These are phyloP conservation scores for Naganishia friedmannii DNA, from an alignment of 768 basidiomycete genomes.

Conservation along the genomic window DNA sequence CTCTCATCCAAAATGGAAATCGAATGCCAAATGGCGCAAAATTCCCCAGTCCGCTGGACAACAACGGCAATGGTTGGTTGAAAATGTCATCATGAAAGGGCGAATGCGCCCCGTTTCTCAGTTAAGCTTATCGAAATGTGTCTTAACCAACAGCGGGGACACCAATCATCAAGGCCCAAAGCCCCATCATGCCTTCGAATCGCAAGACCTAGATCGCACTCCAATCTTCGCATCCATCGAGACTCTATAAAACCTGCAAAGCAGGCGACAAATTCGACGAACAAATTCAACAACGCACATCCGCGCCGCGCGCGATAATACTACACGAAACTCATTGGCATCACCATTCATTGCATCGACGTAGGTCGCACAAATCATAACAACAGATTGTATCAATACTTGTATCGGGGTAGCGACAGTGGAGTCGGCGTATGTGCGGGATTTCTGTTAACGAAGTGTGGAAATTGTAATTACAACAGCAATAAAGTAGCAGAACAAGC, in stretches of 20 bases:
- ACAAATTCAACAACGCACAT: neutral
- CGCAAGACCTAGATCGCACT: neutral
- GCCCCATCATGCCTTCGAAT: conserved; percentile 4
- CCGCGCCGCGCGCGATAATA: conserved; percentile 9
- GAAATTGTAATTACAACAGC: conserved; percentile 2
- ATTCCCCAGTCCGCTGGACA: conserved; percentile 21
- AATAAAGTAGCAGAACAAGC: conserved; percentile 11
- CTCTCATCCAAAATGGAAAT: conserved; percentile 15
- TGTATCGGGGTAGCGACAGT: conserved; percentile 7
- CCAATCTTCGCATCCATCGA: neutral
- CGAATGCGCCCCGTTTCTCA: conserved; percentile 17
- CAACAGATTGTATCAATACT: conserved; percentile 24
- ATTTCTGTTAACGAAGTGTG: neutral
- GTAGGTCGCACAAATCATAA: conserved; percentile 4
- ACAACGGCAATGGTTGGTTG: conserved; percentile 27
- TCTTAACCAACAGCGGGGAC: conserved; percentile 22
- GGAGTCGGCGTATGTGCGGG: neutral
- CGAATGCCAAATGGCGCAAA: conserved; percentile 5
- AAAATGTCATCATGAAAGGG: conserved; percentile 24
- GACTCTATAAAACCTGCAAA: neutral
- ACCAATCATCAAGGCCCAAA: conserved; percentile 9
- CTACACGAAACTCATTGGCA: conserved; percentile 1
- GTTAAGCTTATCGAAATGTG: conserved; percentile 25
- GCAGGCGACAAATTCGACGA: neutral
- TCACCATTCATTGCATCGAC: conserved; percentile 16